Evolutionary conservation across 2,329 filamentous ascomycete genomes (phyloP).

Genomic region (Fusarium sp.): DNA sequence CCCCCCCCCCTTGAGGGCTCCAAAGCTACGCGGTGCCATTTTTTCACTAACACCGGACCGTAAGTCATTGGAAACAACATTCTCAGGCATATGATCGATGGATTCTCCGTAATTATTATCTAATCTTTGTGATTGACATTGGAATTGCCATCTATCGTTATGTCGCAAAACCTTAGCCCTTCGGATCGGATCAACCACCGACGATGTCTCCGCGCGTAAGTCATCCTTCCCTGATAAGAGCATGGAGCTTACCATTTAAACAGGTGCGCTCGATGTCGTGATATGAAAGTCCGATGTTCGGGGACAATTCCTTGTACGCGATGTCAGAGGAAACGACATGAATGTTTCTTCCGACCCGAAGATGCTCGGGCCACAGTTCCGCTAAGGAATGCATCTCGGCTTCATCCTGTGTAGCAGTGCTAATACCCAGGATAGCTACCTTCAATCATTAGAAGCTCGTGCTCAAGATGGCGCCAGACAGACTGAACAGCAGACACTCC

Average conservation of each 20-base stretch:
- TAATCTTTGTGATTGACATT: no score
- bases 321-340: constrained; percentile 1
- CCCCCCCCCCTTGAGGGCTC: no score
- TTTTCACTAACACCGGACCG: no score
- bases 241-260: neutral
- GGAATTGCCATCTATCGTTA: no score
- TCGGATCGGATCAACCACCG: neutral
- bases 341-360: constrained; percentile 1
- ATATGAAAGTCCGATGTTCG: constrained; percentile 14
- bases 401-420: neutral
- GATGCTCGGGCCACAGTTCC: neutral
- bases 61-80: no score
- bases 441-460: constrained; percentile 1
- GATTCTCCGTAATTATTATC: no score
- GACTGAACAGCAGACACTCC: neutral
- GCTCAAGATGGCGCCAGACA: neutral
- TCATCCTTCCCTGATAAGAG: no score
- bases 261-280: constrained; percentile 9
- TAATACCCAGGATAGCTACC: neutral
- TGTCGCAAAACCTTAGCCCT: neutral
- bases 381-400: neutral
- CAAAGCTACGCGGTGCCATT: no score
- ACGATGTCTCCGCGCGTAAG: constrained; percentile 1
- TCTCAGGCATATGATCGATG: no score
- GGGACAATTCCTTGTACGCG: constrained; percentile 3